These are phyloP conservation scores for Eustoma russellianum DNA, from an alignment of 257 asterid genomes.

Conservation along the genomic window DNA sequence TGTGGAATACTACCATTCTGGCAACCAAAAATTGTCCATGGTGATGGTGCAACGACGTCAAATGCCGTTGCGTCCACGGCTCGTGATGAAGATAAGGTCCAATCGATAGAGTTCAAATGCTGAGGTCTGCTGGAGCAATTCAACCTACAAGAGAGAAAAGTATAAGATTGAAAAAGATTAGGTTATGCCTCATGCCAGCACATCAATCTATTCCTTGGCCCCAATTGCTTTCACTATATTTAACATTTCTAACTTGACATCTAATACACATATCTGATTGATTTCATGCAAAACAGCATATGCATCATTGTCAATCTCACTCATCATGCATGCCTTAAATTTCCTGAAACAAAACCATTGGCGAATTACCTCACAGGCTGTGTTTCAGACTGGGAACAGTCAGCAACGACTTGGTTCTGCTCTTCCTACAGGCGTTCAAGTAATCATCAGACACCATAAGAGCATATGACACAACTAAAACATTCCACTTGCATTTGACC, in stretches of 20 bases:
- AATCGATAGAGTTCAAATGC: conserved; percentile 48
- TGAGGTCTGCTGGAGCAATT: conserved; percentile 41
- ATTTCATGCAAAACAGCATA: background rate
- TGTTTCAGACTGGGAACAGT: conserved; percentile 30
- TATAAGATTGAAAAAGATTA: background rate
- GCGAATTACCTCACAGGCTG: conserved; percentile 51
- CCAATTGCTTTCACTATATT: background rate
- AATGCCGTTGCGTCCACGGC: conserved; percentile 57
- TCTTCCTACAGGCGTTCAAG: conserved; percentile 44
- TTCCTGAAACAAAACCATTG: conserved; percentile 6
- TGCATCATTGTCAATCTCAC: too few species aligned
- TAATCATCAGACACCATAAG: conserved; percentile 26
- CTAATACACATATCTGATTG: background rate
- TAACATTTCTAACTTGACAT: background rate
- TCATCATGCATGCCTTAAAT: background rate
- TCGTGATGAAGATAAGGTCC: conserved; percentile 74
- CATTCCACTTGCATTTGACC: conserved; percentile 36
- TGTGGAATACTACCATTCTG: conserved; percentile 61
- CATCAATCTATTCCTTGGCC: too few species aligned
- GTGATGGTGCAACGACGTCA: conserved; percentile 65
- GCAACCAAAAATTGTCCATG: conserved; percentile 97
- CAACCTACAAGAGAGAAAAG: conserved; percentile 31
- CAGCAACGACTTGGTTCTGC: conserved; percentile 38
- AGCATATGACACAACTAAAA: conserved; percentile 10
- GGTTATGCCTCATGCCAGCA: background rate